Conservation (phyloP, 2,329 filamentous ascomycete genomes). For the Drechmeria coniospora region DNA sequence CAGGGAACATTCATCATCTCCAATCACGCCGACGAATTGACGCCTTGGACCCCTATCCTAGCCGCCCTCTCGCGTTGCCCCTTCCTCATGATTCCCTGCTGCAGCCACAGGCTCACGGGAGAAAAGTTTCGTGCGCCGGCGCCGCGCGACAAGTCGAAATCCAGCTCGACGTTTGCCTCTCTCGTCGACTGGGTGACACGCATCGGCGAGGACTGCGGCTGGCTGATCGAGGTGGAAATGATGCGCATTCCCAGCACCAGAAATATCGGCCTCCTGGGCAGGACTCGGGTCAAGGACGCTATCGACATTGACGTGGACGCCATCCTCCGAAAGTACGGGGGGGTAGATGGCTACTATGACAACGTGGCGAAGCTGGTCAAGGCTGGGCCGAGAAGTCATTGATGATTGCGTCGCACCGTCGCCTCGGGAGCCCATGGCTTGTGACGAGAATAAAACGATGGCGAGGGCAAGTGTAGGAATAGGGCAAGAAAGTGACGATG, state of each 20-base stretch:
- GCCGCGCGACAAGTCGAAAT: constrained; percentile 32
- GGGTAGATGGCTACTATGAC: constrained; percentile 41
- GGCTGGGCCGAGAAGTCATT: constrained; percentile 23
- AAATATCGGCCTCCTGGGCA: constrained; percentile 68
- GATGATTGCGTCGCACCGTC: too few species aligned
- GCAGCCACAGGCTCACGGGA: constrained; percentile 74
- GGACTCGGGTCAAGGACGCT: constrained; percentile 20
- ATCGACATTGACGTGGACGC: constrained; percentile 23
- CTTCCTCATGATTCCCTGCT: constrained; percentile 91
- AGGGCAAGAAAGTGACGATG: too few species aligned
- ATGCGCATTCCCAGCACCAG: constrained; percentile 83
- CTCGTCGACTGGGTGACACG: constrained; percentile 63
- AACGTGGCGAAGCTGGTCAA: constrained; percentile 48
- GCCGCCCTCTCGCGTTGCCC: constrained; percentile 60
- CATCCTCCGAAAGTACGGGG: constrained; percentile 36
- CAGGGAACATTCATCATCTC: constrained; percentile 79
- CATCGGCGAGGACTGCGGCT: constrained; percentile 59
- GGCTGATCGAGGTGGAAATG: constrained; percentile 66
- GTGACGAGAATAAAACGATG: too few species aligned
- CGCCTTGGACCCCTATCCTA: constrained; percentile 85
- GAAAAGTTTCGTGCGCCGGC: constrained; percentile 52
- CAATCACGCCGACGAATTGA: constrained; percentile 94
- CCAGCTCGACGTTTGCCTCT: constrained; percentile 62
- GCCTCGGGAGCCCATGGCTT: too few species aligned
- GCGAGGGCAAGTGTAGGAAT: too few species aligned